Base-by-base conservation (phyloP, 345 rosid species). In the Arabidopsis arenosa region DNA sequence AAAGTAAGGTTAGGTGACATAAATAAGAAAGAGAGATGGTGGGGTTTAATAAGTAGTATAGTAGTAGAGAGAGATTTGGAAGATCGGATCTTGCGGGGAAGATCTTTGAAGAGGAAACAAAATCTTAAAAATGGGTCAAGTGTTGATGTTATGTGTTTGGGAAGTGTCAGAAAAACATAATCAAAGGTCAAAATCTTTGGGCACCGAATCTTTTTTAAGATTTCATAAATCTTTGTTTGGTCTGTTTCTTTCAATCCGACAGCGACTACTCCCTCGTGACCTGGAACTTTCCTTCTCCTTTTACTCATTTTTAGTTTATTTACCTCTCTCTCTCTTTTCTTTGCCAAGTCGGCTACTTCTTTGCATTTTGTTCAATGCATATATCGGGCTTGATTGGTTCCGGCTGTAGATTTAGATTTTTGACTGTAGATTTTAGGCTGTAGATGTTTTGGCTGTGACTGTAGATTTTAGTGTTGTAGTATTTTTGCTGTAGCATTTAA, bases 171-270 rank as follows among this genome's bases (percentile, higher is more conserved):
- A 75, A 12, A 47, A 15, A n/a, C 8, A 40, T 4, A 61, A 40
- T 13, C 11, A 69, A 36, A 62, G 57, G 80, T 68, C 75, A 76
- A 76, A 33, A 69, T 76, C 70, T 76, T 75, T 69, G 64, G 55
- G 70, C 69, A 75, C 70, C 65, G 80, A 76, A 76, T 76, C 80
- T 76, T 71, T 71, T 76, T 75, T 35, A 69, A 70, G 75, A 69
- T 76, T 70, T 70, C 49, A 36, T 32, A 61, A 49, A 69, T 76
- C 80, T 76, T 70, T 75, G 79, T 76, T 76, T 76, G 65, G 64
- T 76, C 70, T 69, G 75, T 76, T 76, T 76, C 80, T 76, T 76
- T 69, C 70, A 15, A 69, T 62, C 75, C 80, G 70, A 76, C 80
- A 76, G 70, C 35, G 75, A 76, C 80, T 18, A 69, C 70, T 70